These are phyloP conservation scores for Patellaria atrata DNA, from an alignment of 495 filamentous ascomycete species.

Conservation along the genomic window DNA sequence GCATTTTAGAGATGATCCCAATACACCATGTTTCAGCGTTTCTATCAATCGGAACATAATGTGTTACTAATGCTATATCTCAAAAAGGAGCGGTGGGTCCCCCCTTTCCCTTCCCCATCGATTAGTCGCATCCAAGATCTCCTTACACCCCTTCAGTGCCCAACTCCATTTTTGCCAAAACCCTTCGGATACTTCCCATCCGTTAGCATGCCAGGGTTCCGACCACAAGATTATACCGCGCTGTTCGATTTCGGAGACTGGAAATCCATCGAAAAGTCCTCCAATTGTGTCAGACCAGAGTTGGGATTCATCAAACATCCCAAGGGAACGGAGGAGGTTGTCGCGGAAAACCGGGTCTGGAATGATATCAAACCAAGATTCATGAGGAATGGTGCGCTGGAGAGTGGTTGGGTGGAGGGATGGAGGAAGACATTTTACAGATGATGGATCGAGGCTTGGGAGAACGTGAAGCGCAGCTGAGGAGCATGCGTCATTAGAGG, in stretches of 20 bases:
- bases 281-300: conserved; percentile 31
- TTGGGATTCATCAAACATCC: conserved; percentile 30
- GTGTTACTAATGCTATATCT: no score
- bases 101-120: conserved; percentile 30
- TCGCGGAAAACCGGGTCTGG: conserved; percentile 28
- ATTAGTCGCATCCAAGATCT: conserved; percentile 30
- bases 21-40: no score
- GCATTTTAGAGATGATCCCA: no score
- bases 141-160: conserved; percentile 23
- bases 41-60: no score
- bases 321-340: conserved; percentile 25
- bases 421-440: conserved; percentile 18
- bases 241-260: conserved; percentile 25
- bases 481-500: no score
- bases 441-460: conserved; percentile 22
- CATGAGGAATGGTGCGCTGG: conserved; percentile 28
- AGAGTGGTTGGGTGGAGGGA: conserved; percentile 27
- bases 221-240: conserved; percentile 30
- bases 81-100: conserved; percentile 21
- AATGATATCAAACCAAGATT: conserved; percentile 30
- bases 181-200: conserved; percentile 34
- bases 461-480: conserved; percentile 26
- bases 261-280: conserved; percentile 30
- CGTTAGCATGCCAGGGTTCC: conserved; percentile 28
- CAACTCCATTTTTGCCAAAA: conserved; percentile 35